Conservation (phyloP, 73 alveolate species). For the Tetrahymena thermophila region DNA sequence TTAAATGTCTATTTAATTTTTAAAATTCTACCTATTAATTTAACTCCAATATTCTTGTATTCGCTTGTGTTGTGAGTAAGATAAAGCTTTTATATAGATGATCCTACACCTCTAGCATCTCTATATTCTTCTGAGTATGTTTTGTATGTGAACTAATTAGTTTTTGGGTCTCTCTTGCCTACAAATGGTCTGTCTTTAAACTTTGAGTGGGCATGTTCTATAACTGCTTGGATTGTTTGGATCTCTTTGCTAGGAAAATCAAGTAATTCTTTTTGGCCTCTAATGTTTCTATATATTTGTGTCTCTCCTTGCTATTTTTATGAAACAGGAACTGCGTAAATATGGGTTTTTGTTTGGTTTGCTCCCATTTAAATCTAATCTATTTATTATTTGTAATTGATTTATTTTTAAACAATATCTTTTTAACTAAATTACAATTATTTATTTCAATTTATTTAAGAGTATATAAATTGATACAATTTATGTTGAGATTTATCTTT, state of each 20-base stretch:
- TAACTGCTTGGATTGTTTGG: neutral
- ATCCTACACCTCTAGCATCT: neutral
- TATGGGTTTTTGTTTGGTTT: neutral
- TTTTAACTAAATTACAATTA: neutral
- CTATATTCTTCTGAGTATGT: neutral
- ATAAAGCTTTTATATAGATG: neutral
- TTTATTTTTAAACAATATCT: neutral
- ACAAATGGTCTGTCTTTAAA: neutral
- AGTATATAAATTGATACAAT: too few species aligned
- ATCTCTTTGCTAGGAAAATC: neutral
- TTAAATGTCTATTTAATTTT: neutral
- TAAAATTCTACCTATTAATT: constrained; percentile 46
- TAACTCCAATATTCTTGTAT: constrained; percentile 11
- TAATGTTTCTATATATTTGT: constrained; percentile 55
- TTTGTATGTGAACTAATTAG: neutral
- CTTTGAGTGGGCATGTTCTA: neutral
- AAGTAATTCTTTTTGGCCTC: constrained; percentile 8
- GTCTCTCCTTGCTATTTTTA: constrained; percentile 68
- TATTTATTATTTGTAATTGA: neutral
- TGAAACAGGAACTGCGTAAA: constrained; percentile 56
- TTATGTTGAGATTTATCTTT: too few species aligned
- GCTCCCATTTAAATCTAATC: neutral
- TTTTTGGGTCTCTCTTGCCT: neutral
- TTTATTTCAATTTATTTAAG: too few species aligned
- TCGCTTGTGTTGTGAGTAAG: neutral